Evolutionary conservation across 352 stramenopile genomes (phyloP), one percentile per base, ranked within the genome.

Genomic region (Pythium guiyangense): DNA sequence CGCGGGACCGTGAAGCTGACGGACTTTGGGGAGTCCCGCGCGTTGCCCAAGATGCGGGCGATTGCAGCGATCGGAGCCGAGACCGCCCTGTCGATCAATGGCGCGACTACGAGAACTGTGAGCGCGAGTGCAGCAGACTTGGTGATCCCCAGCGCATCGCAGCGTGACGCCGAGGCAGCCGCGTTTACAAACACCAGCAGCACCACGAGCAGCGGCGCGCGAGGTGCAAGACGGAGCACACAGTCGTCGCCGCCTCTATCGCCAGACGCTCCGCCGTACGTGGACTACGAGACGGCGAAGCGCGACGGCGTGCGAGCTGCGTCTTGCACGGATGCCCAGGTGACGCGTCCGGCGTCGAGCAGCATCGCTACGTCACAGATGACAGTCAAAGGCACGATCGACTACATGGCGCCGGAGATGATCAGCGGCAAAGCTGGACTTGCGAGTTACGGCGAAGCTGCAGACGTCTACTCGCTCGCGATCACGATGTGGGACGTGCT

Each of bases 401-500:
- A 39, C 60, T 73, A 17, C 64, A 64, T 54, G 76, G 73, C 43
- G 4, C 52, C 52, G 66, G 80, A 92, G 42, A 66, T 92, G 42
- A 88, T 92, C 51, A 75, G 82, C 14, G 78, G 78, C 14, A 71
- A 73, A 26, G 66, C 59, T n/a, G 79, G 75, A 0, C 26, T 57
- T 20, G 76, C 70, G 29, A 60, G 59, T 11, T 92, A 92, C 56
- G 74, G 67, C 2, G 74, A 90, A 39, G 72, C 72, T 8, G 78
- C 83, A 2, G 81, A 92, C 48, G 65, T 92, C 8, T 90, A 86
- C 52, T 79, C 73, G 17, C 62, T 92, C 27, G 79, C 60, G 26
- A 84, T 91, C 47, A 88, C 79, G 20, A 66, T 90, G 49, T 90
- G 82, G 79, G 77, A 90, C 40, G 69, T 92, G 2, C 54, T 84